Percentiles rank a stretch among this genome's conserved stretches.
phyloP scores from a whole-genome alignment of 2,329 filamentous ascomycete genomes.

The Amesomyces nigricolor region DNA sequence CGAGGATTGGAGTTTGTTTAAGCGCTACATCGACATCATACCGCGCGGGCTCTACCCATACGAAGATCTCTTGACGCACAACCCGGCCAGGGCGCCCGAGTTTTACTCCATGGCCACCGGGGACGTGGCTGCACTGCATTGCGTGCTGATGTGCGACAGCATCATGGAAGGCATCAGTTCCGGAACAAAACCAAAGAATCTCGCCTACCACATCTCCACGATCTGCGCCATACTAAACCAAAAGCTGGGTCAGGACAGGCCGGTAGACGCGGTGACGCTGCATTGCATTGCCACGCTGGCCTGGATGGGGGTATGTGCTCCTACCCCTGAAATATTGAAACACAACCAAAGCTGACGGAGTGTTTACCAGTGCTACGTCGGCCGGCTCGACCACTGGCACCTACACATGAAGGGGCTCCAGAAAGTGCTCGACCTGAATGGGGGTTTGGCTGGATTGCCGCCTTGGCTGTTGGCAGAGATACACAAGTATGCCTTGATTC shows the following conservation, averaged over 20 bases:
- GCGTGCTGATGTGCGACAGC: slow-evolving; percentile 30
- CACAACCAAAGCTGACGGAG: neutral
- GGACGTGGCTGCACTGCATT: slow-evolving; percentile 28
- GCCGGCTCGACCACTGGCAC: slow-evolving; percentile 36
- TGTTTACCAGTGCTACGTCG: slow-evolving; percentile 28
- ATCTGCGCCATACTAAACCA: slow-evolving; percentile 27
- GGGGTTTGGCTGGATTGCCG: slow-evolving; percentile 23
- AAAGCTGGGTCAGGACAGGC: slow-evolving; percentile 22
- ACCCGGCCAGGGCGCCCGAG: slow-evolving; percentile 26
- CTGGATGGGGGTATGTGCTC: slow-evolving; percentile 26
- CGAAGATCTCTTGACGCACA: slow-evolving; percentile 31
- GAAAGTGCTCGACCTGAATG: slow-evolving; percentile 30
- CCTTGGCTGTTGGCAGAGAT: slow-evolving; percentile 26
- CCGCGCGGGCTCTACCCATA: slow-evolving; percentile 32
- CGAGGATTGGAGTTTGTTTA: slow-evolving; percentile 28
- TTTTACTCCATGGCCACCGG: slow-evolving; percentile 28
- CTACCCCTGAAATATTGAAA: neutral
- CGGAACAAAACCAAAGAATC: slow-evolving; percentile 16
- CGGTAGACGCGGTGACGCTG: slow-evolving; percentile 26
- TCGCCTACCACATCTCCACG: slow-evolving; percentile 26
- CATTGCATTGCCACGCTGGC: slow-evolving; percentile 32
- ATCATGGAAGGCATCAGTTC: slow-evolving; percentile 25
- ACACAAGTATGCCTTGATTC: slow-evolving; percentile 26
- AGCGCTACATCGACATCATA: slow-evolving; percentile 27
- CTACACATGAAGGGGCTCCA: slow-evolving; percentile 34